Conservation (phyloP, 176 grass and related monocot species). For the Cenchrus americanus region DNA sequence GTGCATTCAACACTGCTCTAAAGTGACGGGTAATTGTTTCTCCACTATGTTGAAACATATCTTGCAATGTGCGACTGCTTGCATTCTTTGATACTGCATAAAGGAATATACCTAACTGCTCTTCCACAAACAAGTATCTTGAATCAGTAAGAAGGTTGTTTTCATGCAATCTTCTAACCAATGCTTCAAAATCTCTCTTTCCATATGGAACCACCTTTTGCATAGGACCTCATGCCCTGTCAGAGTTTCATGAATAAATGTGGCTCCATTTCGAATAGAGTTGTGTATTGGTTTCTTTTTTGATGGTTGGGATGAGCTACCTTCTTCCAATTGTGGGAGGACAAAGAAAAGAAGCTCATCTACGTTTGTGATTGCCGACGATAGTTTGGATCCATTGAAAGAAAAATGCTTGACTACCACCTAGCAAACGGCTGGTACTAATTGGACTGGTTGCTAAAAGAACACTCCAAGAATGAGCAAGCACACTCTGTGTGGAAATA, state of each 20-base stretch:
- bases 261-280: not conserved
- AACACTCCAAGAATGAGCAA: no score
- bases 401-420: not conserved
- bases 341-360: not conserved
- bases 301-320: not conserved
- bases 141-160: not conserved
- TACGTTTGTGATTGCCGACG: not conserved
- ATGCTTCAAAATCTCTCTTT: conserved; percentile 8
- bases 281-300: not conserved
- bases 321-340: not conserved
- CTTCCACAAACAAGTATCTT: not conserved
- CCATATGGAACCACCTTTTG: not conserved
- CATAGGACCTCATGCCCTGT: not conserved
- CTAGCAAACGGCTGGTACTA: not conserved
- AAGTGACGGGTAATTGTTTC: conserved; percentile 34
- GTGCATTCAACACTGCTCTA: not conserved
- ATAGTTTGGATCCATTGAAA: not conserved
- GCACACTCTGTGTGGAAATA: no score
- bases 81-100: conserved; percentile 22
- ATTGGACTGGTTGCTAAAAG: no score
- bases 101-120: not conserved
- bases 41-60: conserved; percentile 17
- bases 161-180: not conserved
- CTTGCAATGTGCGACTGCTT: conserved; percentile 16
- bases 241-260: conserved; percentile 7